A percentile compares a stretch with the other conserved stretches of the same genome.
These are phyloP conservation scores for Ustulina deusta DNA, from an alignment of 2,329 filamentous ascomycete species.

Conservation along the genomic window DNA sequence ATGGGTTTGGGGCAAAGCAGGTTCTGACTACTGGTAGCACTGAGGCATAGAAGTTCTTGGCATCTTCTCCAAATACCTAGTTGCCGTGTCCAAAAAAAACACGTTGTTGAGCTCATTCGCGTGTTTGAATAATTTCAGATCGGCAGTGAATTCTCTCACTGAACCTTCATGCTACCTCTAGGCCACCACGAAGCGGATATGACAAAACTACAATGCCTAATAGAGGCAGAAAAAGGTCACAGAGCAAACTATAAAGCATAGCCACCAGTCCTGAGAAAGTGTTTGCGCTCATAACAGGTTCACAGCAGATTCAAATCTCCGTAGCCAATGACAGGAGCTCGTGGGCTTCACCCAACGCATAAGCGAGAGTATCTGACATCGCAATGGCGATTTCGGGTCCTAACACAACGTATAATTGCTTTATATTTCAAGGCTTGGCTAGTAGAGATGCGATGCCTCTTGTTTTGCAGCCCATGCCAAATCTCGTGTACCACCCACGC, in stretches of 20 bases:
- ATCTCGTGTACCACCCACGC: conserved; percentile 20
- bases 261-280: not conserved
- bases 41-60: not conserved
- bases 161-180: not conserved
- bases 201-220: not conserved
- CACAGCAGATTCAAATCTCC: not conserved
- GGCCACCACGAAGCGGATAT: not conserved
- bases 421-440: conserved; percentile 8
- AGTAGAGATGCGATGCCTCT: conserved; percentile 8
- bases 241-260: not conserved
- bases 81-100: not conserved
- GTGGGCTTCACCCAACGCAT: conserved; percentile 5
- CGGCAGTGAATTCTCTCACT: not conserved
- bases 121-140: not conserved
- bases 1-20: not conserved
- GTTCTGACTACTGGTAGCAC: not conserved
- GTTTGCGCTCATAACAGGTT: not conserved
- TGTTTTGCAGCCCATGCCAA: conserved; percentile 15
- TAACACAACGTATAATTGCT: conserved; percentile 7
- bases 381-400: conserved; percentile 22
- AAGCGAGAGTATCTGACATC: conserved; percentile 23
- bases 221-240: not conserved
- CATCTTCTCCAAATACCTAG: not conserved
- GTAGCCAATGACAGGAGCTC: conserved; percentile 22
- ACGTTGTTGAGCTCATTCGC: not conserved